Percentiles rank a stretch among this genome's conserved stretches.
These are phyloP conservation scores for Leishmania martiniquensis DNA, from an alignment of 208 protist species.

Conservation along the genomic window DNA sequence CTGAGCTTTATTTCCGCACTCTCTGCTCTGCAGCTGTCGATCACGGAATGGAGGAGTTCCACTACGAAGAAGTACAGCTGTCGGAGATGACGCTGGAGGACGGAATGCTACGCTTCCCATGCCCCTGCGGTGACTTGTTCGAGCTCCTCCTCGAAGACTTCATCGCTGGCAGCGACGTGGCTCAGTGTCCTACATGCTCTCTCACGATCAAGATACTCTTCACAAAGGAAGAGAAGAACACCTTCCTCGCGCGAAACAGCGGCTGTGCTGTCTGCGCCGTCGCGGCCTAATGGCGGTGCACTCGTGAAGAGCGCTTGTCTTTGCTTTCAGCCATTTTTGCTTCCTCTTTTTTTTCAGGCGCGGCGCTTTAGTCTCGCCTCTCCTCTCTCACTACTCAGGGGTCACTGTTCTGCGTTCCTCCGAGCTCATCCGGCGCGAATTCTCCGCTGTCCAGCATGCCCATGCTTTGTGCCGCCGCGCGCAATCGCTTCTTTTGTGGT, in stretches of 20 bases:
- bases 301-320: neutral
- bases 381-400: too few species aligned
- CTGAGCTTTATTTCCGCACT: neutral
- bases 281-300: conserved; percentile 20
- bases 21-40: neutral
- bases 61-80: conserved; percentile 92
- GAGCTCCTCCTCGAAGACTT: conserved; percentile 84
- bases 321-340: too few species aligned
- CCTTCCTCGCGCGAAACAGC: conserved; percentile 35
- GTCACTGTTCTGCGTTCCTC: neutral
- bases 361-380: neutral
- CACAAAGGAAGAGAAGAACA: conserved; percentile 51
- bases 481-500: too few species aligned
- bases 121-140: conserved; percentile 93
- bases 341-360: neutral
- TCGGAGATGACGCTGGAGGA: conserved; percentile 83
- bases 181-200: conserved; percentile 90
- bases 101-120: conserved; percentile 80
- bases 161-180: conserved; percentile 65
- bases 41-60: conserved; percentile 65
- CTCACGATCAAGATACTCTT: conserved; percentile 86
- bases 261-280: conserved; percentile 16
- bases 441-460: too few species aligned
- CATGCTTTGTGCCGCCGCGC: neutral
- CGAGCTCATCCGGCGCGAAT: neutral